Evolutionary conservation across 371 early-diverging fungal genomes (phyloP), one percentile per base, ranked within the genome.

Genomic region (Agmasoma carcini): DNA sequence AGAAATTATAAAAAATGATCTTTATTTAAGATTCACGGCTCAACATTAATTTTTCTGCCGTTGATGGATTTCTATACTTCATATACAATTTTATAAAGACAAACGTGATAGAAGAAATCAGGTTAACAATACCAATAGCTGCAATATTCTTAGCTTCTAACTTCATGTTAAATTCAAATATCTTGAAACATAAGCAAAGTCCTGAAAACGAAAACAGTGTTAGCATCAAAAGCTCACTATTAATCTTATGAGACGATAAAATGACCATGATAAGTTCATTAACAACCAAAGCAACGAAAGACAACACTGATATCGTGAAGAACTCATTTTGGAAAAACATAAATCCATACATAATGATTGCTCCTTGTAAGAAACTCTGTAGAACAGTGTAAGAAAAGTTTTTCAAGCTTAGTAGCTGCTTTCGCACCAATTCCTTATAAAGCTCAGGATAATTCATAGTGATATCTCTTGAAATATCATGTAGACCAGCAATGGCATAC

Each of bases 241-340:
- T 7, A 25, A 30, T n/a, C 12, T 54, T 15, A 9, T 27, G n/a
- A 11, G 7, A 41, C 39, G 88, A 86, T 34, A 93, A 68, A 1
- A 90, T 86, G 4, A 94, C 91, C 92, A 91, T 93, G n/a, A 93
- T 70, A 37, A 94, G 73, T 73, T 97, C 97, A 72, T 95, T 97
- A 55, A 93, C 80, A 30, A 97, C 84, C 40, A 94, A 70, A 0
- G 88, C 85, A 0, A 91, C 90, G 68, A 97, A 97, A 2, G 88
- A 85, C 37, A 95, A 87, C 2, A 90, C 84, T 0, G 90, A 87
- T 36, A 95, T 85, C 63, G 88, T 83, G 38, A 91, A 81, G 66
- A 93, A 87, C 72, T 93, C 89, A 54, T 83, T 81, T 65, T 90
- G 88, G 69, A 82, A 80, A 43, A 90, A 82, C 6, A 88, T 84